Evolutionary conservation across 2,329 filamentous ascomycete genomes (phyloP).

Genomic region (Dryadomyces quercus-mongolicae): DNA sequence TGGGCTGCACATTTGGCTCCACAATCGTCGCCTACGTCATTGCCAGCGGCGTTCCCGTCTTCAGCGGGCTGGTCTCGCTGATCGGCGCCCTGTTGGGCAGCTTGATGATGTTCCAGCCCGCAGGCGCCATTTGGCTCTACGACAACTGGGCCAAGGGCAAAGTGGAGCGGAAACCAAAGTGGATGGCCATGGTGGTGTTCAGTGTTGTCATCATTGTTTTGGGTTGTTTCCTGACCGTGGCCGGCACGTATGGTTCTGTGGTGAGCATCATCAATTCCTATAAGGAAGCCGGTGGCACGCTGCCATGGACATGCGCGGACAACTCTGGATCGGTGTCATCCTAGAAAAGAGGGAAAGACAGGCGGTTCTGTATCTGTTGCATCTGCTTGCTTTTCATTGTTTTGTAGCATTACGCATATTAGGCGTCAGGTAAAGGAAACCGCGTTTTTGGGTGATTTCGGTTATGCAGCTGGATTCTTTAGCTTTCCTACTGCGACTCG

Average conservation of each 20-base stretch:
- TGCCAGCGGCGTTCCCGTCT: constrained; percentile 3
- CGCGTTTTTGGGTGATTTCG: no score
- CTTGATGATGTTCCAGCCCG: constrained; percentile 3
- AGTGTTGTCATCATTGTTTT: constrained; percentile 19
- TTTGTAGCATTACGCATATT: no score
- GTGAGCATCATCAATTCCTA: constrained; percentile 40
- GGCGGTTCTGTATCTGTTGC: no score
- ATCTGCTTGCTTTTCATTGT: no score
- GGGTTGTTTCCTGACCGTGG: constrained; percentile 25
- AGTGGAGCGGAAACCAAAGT: background rate
- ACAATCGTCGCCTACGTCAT: constrained; percentile 1
- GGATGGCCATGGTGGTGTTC: background rate
- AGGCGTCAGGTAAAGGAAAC: no score
- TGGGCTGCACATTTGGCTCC: constrained; percentile 13
- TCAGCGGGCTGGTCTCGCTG: constrained; percentile 1
- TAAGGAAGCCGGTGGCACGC: background rate
- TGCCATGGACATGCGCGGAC: constrained; percentile 1
- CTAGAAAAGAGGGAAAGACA: no score
- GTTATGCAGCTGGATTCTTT: no score
- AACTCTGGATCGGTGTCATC: constrained; percentile 2
- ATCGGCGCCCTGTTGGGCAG: constrained; percentile 1
- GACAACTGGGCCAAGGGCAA: constrained; percentile 3
- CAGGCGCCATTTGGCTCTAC: constrained; percentile 3
- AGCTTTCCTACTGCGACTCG: no score
- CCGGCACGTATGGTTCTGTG: constrained; percentile 32